Evolutionary conservation across 2,329 filamentous ascomycete species (phyloP), one percentile per base, ranked within the genome.

Genomic region (Verticillium albo-atrum): DNA sequence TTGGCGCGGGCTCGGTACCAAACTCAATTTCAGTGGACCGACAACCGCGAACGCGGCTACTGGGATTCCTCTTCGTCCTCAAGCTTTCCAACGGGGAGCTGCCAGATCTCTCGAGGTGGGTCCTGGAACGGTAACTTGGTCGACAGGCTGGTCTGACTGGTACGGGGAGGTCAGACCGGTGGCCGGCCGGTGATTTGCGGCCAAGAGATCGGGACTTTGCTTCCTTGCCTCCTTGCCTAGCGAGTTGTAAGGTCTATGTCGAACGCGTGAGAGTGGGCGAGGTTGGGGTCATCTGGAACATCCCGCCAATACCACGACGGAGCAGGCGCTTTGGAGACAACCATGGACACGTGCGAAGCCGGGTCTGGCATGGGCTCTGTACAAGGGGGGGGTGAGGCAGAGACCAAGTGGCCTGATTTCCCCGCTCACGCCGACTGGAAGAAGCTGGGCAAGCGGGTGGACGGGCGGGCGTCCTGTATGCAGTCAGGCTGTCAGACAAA

Each of bases 341-440:
- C n/a, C n/a, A n/a, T 47, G 37, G 37, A 47, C 37, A 47, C 37
- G n/a, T 47, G 37, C 37, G 37, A 47, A 23, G 37, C n/a, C n/a
- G 37, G 37, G 20, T 47, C 15, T 47, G 37, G 37, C 37, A 23
- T 20, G 17, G n/a, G n/a, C 17, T 20, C 37, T 20, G 6, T 23
- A n/a, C 20, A 6, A 23, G n/a, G 37, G 12, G n/a, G n/a, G 37
- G n/a, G 7, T 10, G n/a, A n/a, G n/a, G n/a, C 5, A n/a, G n/a
- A 20, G 37, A 47, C 10, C 25, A 60, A 51, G 57, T 63, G 61
- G 61, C 51, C 59, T 63, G 60, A 63, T 63, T 62, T 63, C 59
- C 53, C 58, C 58, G 58, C 60, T 50, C 34, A 28, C 52, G 35
- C 5, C 32, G 3, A 9, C 6, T 23, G 28, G n/a, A 7, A 20